Percentiles rank a stretch among this genome's conserved stretches.
phyloP scores from a whole-genome alignment of 768 basidiomycete genomes.

The Gymnopilus junonius region DNA sequence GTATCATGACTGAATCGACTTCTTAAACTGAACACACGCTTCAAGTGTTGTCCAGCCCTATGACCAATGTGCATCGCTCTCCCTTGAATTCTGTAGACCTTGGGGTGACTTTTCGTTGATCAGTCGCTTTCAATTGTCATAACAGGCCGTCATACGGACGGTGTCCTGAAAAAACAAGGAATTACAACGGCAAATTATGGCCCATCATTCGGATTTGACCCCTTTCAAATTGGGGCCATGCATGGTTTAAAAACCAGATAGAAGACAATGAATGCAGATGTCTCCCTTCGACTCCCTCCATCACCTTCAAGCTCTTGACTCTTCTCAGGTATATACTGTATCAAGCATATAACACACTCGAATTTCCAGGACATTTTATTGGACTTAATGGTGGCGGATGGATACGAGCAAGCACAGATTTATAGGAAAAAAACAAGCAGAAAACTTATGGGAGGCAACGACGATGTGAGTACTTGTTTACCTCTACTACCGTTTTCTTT shows the following conservation, averaged over 20 bases:
- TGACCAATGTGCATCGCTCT: too few relatives aligned
- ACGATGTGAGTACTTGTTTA: background rate
- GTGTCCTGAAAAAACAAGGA: background rate
- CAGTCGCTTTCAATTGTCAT: too few relatives aligned
- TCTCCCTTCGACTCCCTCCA: background rate
- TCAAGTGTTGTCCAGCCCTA: too few relatives aligned
- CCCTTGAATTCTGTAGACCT: too few relatives aligned
- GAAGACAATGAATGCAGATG: background rate
- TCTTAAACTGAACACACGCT: too few relatives aligned
- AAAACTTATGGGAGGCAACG: background rate
- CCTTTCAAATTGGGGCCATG: background rate
- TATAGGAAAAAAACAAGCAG: slow-evolving; percentile 3
- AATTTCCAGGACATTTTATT: slow-evolving; percentile 4
- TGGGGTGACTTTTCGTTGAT: too few relatives aligned
- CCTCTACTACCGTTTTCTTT: too few relatives aligned
- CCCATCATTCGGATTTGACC: background rate
- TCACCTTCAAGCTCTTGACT: background rate
- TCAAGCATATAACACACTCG: background rate
- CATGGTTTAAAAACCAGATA: background rate
- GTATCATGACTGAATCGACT: too few relatives aligned
- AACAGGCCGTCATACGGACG: too few relatives aligned
- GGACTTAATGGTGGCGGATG: slow-evolving; percentile 16
- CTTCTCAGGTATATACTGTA: background rate
- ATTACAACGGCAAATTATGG: background rate
- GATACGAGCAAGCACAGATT: slow-evolving; percentile 10